Evolutionary conservation across 345 rosid species (phyloP), one percentile per base, ranked within the genome.

Genomic region (Limnanthes douglasii): DNA sequence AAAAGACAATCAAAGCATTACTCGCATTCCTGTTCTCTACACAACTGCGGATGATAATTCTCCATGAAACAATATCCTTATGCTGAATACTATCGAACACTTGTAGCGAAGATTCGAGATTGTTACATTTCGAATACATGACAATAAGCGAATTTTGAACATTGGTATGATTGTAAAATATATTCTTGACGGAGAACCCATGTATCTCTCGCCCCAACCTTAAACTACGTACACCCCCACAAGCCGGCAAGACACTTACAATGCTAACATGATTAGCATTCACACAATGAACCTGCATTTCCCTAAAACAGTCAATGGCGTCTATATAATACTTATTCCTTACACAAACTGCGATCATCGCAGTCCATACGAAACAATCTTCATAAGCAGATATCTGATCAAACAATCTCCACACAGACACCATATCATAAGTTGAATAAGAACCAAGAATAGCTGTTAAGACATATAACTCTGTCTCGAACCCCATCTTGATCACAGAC

Each of bases 291-390:
- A 19, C 4, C 26, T 35, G 43, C 62, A 61, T 55, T 46, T 28
- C 49, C 26, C 51, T 37, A 5, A 56, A 56, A 28, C 30, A 29
- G 5, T 56, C 45, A 33, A 51, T 15, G 1, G 51, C 68, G 28
- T 56, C 51, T 21, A 20, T 14, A 29, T 46, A 52, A 11, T 22
- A 27, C 25, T 22, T 44, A 29, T 52, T 62, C 39, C 48, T 48
- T 11, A 43, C 48, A 34, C 47, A 51, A 9, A 37, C 54, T 8
- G 45, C 21, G 32, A 52, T 37, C 59, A 62, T 47, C n/a, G 59
- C 54, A 26, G 59, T 46, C 59, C 56, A 48, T 19, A 56, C 23
- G 21, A 56, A 51, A 7, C 40, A 46, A 56, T 56, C 56, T 36
- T 42, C 46, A 15, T 29, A n/a, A 28, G 3, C 11, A 2, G 19